These are phyloP conservation scores for Ogataea trehalophila DNA, from an alignment of 805 yeast genomes.

Conservation along the genomic window DNA sequence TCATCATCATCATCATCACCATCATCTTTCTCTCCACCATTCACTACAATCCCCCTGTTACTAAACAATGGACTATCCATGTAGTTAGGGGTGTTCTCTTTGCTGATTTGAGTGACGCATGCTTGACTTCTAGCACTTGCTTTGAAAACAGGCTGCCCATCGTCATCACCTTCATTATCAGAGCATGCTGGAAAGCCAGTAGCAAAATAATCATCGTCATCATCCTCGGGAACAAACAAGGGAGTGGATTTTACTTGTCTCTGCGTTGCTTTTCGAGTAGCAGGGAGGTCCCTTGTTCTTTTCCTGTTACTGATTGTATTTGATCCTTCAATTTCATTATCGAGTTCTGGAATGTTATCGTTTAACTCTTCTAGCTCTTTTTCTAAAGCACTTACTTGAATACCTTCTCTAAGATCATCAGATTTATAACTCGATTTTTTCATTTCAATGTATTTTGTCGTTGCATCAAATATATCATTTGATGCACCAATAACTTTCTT, in stretches of 20 bases:
- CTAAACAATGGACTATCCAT: not conserved
- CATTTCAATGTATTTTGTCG: constrained; percentile 10
- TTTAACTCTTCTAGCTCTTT: not conserved
- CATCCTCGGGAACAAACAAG: not conserved
- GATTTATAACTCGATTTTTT: constrained; percentile 12
- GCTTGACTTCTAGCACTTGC: not conserved
- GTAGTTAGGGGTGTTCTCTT: not conserved
- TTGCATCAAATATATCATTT: constrained; percentile 17
- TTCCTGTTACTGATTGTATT: not conserved
- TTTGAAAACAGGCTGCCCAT: constrained; percentile 4
- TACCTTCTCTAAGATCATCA: constrained; percentile 8
- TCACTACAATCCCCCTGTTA: not conserved
- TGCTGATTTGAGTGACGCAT: not conserved
- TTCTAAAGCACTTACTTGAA: constrained; percentile 4
- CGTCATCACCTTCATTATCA: constrained; percentile 3
- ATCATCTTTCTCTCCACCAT: constrained; percentile 1
- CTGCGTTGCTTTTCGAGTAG: too few species aligned
- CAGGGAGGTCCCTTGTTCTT: too few species aligned
- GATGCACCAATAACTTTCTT: constrained; percentile 6
- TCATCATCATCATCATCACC: constrained; percentile 28
- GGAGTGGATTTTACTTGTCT: not conserved
- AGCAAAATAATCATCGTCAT: not conserved
- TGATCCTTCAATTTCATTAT: constrained; percentile 8
- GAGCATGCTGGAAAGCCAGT: not conserved
- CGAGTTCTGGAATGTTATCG: constrained; percentile 13